Percentiles rank a stretch among this genome's conserved stretches.
These are phyloP conservation scores for Geranium incanum DNA, from an alignment of 441 rosid species.

Conservation along the genomic window DNA sequence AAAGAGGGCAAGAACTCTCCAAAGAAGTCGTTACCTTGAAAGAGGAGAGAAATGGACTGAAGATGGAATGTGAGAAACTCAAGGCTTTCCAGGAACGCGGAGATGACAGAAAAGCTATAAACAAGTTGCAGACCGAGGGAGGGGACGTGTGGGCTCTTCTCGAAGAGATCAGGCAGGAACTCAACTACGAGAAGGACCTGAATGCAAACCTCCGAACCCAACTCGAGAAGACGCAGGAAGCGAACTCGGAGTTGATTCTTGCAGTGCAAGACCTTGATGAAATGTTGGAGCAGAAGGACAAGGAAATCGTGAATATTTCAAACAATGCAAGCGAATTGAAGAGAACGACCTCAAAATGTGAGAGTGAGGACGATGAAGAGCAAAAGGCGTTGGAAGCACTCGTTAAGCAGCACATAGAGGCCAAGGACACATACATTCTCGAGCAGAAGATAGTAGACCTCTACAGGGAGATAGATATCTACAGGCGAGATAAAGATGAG, in stretches of 20 bases:
- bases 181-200: slow-evolving; percentile 59
- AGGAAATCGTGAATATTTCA: slow-evolving; percentile 28
- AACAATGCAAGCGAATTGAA: slow-evolving; percentile 30
- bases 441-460: slow-evolving; percentile 71
- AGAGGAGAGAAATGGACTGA: slow-evolving; percentile 54
- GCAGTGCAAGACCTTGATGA: slow-evolving; percentile 68
- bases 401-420: slow-evolving; percentile 62
- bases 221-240: slow-evolving; percentile 67
- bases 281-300: slow-evolving; percentile 50
- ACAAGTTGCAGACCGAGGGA: slow-evolving; percentile 39
- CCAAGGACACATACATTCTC: slow-evolving; percentile 45
- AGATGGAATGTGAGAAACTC: slow-evolving; percentile 41
- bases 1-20: slow-evolving; percentile 69
- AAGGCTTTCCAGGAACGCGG: slow-evolving; percentile 38
- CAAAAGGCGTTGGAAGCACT: slow-evolving; percentile 81
- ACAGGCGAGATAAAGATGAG: slow-evolving; percentile 69
- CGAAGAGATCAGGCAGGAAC: slow-evolving; percentile 64
- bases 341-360: slow-evolving; percentile 31
- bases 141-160: slow-evolving; percentile 45
- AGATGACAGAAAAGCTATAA: slow-evolving; percentile 38
- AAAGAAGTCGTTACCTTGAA: slow-evolving; percentile 53
- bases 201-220: slow-evolving; percentile 62
- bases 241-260: slow-evolving; percentile 70
- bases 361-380: slow-evolving; percentile 55
- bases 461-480: slow-evolving; percentile 62